Base-by-base conservation (phyloP, 2,329 filamentous ascomycete genomes). In the Sclerotinia sclerotiorum region DNA sequence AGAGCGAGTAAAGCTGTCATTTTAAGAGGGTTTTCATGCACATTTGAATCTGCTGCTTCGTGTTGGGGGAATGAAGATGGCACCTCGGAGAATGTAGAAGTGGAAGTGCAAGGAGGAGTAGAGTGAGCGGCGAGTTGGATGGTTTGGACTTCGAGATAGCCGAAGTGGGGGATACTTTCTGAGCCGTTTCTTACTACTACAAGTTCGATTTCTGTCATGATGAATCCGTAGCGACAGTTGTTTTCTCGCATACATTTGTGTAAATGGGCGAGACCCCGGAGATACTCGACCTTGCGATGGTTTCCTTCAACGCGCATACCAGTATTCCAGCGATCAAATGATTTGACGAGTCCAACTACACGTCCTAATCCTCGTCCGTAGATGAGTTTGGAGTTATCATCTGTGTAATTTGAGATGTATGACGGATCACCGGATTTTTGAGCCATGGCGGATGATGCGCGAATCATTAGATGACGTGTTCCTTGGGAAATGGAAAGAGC, bases 171-270 rank as follows among this genome's bases (percentile, higher is more conserved):
- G 1, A 88, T 88, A 52, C 84, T 81, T 75, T 84, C 89, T 73
- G 78, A 86, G 65, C 94, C 93, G 73, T 91, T 92, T 75, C 94
- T 92, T 0, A 97, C 93, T 74, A 95, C 88, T 51, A 97, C 89
- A 11, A 97, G 88, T 81, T 98, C 94, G 74, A 97, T 97, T 81
- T 97, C 94, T 1, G 93, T 97, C 77, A 97, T 88, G 79, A 98
- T 94, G 83, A 97, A 98, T 67, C 94, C 94, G 79, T 97, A 98
- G 69, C 94, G 89, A 78, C 92, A 96, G 73, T 89, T 89, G 81
- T 97, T 92, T 81, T 97, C 93, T 79, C 94, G 93, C 93, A 97
- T 97, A 76, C 90, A 89, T 77, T 92, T 87, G 80, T 98, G 94
- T 56, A 97, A 83, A 74, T 96, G 92, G 0, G 93, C 85, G 6